Evolutionary conservation across 2,329 filamentous ascomycete genomes (phyloP).

Genomic region (Fusarium paranaense): DNA sequence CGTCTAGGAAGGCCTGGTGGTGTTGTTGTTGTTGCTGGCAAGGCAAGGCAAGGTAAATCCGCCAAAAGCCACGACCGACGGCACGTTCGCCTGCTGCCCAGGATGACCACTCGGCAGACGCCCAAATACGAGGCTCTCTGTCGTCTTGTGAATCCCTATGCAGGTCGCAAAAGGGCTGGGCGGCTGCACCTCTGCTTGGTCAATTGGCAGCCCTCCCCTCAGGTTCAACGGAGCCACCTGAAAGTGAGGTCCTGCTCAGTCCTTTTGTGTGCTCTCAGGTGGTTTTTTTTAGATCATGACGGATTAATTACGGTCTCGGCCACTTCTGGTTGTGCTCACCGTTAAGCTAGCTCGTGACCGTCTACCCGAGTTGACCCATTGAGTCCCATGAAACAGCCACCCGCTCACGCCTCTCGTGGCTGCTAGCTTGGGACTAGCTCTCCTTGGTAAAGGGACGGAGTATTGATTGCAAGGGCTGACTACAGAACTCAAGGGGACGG

Average conservation of each 20-base stretch:
- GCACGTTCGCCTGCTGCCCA: neutral
- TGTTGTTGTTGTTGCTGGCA: neutral
- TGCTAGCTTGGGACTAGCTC: neutral
- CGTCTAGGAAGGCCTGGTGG: neutral
- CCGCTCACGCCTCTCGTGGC: constrained; percentile 15
- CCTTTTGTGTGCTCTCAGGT: neutral
- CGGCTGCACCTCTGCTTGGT: constrained; percentile 5
- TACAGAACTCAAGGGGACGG: constrained; percentile 9
- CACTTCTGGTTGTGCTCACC: constrained; percentile 29
- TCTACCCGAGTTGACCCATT: constrained; percentile 8
- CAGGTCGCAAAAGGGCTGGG: neutral
- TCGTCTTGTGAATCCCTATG: constrained; percentile 6
- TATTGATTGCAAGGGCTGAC: neutral
- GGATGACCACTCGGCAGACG: constrained; percentile 2
- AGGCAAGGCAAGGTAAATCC: neutral
- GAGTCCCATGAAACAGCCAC: constrained; percentile 34
- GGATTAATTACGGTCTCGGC: constrained; percentile 36
- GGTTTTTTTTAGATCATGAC: constrained; percentile 40
- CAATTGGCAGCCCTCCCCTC: constrained; percentile 15
- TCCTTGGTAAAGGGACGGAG: neutral
- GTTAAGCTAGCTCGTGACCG: constrained; percentile 26
- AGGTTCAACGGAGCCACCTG: constrained; percentile 15
- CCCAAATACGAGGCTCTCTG: constrained; percentile 32
- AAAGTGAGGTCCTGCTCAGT: constrained; percentile 6
- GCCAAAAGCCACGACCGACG: constrained; percentile 1